Evolutionary conservation across 495 filamentous ascomycete genomes (phyloP).

Genomic region (Cenococcum geophilum): DNA sequence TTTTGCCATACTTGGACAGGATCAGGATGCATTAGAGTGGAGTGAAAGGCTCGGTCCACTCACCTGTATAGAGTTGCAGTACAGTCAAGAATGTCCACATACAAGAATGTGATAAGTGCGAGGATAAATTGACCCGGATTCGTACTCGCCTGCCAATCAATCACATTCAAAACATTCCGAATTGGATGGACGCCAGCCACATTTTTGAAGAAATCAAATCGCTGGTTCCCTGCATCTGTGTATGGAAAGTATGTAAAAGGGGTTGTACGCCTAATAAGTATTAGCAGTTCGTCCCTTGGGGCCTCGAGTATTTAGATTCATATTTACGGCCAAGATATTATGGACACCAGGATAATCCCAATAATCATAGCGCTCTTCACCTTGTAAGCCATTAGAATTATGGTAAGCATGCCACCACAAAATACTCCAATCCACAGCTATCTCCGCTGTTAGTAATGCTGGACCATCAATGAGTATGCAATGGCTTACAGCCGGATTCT

Average conservation of each 20-base stretch:
- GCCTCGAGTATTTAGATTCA: not conserved
- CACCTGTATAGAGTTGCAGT: slow-evolving; percentile 74
- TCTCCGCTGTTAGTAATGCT: slow-evolving; percentile 5
- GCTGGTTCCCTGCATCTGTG: slow-evolving; percentile 53
- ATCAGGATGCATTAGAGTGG: too few relatives aligned
- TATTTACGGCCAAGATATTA: slow-evolving; percentile 71
- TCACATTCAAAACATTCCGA: slow-evolving; percentile 54
- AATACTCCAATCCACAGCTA: slow-evolving; percentile 81
- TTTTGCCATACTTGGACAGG: slow-evolving; percentile 78
- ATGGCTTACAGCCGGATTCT: slow-evolving; percentile 49
- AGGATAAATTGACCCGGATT: slow-evolving; percentile 66
- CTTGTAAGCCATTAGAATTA: slow-evolving; percentile 73
- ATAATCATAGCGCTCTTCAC: slow-evolving; percentile 75
- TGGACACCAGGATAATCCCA: slow-evolving; percentile 72
- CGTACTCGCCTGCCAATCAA: slow-evolving; percentile 60
- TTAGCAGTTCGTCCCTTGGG: slow-evolving; percentile 6
- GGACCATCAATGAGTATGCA: not conserved
- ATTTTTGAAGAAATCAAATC: slow-evolving; percentile 76
- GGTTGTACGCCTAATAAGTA: slow-evolving; percentile 45
- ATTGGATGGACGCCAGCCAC: slow-evolving; percentile 76
- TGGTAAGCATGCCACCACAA: slow-evolving; percentile 71
- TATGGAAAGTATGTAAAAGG: slow-evolving; percentile 72
- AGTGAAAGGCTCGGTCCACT: too few relatives aligned
- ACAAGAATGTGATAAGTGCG: slow-evolving; percentile 76
- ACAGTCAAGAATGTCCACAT: slow-evolving; percentile 76